Evolutionary conservation across 192 early-diverging fungal species (phyloP).

Genomic region (Coemansia sp.): DNA sequence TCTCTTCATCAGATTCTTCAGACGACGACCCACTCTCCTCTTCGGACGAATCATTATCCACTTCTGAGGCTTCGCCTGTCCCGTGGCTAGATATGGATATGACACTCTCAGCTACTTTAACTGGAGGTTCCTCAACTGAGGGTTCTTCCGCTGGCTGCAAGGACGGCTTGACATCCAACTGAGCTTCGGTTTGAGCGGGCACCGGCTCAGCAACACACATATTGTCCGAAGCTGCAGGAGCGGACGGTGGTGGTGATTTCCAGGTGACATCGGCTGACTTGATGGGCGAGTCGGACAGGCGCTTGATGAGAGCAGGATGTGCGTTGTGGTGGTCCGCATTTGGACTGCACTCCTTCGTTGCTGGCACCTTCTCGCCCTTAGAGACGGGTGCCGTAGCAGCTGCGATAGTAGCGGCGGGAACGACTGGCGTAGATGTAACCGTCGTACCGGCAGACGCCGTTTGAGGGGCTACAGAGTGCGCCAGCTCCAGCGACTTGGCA

Average conservation of each 20-base stretch:
- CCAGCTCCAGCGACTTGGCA: background rate
- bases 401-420: background rate
- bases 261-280: background rate
- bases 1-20: constrained; percentile 12
- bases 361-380: background rate
- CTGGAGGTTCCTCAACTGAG: background rate
- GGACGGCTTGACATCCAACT: background rate
- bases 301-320: background rate
- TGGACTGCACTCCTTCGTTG: background rate
- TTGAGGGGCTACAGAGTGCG: background rate
- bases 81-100: background rate
- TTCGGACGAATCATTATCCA: background rate
- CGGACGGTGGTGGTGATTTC: background rate
- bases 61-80: background rate
- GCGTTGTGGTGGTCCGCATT: background rate
- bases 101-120: background rate
- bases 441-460: background rate
- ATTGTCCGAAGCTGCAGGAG: background rate
- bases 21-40: constrained; percentile 10
- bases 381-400: background rate
- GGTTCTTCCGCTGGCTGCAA: background rate
- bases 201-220: background rate
- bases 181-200: background rate
- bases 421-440: background rate
- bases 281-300: background rate